Evolutionary conservation across 768 basidiomycete genomes (phyloP).

Genomic region (Podaxis carcinomalis): DNA sequence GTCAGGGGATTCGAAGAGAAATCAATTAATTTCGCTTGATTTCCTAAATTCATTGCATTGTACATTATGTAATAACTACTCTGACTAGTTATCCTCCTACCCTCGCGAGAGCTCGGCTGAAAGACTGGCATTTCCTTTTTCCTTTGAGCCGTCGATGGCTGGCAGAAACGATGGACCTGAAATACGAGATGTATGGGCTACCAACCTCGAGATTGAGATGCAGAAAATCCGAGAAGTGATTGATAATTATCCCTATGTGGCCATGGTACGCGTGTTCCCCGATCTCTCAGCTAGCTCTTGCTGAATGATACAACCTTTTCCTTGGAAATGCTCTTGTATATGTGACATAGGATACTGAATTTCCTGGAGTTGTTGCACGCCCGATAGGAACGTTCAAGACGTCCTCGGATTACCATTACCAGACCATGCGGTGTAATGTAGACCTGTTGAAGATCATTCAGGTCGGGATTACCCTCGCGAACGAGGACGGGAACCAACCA

Average conservation of each 20-base stretch:
- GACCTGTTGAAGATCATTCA: slow-evolving; percentile 98
- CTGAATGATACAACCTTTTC: slow-evolving; percentile 14
- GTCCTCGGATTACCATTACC: slow-evolving; percentile 97
- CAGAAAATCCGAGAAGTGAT: slow-evolving; percentile 80
- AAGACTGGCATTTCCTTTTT: neutral
- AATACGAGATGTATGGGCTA: slow-evolving; percentile 95
- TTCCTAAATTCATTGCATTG: neutral
- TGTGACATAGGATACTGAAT: slow-evolving; percentile 87
- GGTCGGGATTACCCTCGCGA: slow-evolving; percentile 90
- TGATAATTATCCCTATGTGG: slow-evolving; percentile 89
- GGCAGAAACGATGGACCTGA: slow-evolving; percentile 10
- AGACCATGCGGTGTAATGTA: slow-evolving; percentile 99
- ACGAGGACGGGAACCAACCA: slow-evolving; percentile 90
- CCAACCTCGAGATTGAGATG: slow-evolving; percentile 92
- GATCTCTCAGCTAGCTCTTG: slow-evolving; percentile 14
- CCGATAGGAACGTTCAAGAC: slow-evolving; percentile 97
- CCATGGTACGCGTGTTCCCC: slow-evolving; percentile 65
- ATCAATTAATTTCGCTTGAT: neutral
- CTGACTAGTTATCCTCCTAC: slow-evolving; percentile 3
- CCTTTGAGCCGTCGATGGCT: slow-evolving; percentile 8
- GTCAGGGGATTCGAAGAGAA: neutral
- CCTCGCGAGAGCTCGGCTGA: neutral
- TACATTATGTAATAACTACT: slow-evolving; percentile 7
- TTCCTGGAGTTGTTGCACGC: slow-evolving; percentile 96
- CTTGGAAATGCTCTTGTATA: slow-evolving; percentile 11